Evolutionary conservation across 257 asterid species (phyloP), one percentile per base, ranked within the genome.

Genomic region (Przewalskia tangutica): DNA sequence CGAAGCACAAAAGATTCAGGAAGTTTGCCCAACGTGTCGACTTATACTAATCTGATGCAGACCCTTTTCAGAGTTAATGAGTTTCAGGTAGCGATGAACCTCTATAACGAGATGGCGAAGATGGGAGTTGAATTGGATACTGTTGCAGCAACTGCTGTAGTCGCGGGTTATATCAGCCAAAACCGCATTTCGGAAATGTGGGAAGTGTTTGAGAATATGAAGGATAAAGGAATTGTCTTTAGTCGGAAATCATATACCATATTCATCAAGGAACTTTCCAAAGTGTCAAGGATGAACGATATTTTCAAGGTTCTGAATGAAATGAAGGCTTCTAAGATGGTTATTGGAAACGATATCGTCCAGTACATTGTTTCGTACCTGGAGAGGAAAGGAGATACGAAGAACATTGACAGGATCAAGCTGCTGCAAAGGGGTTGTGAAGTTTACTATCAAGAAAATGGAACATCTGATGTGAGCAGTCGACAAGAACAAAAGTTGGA

Each of bases 11-110:
- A 93, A 86, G 81, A 82, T 17, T 84, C 83, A n/a, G 97, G 92
- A 42, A 85, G 63, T 77, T 60, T 83, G 18, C 90, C 88, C 64
- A 79, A 91, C 3, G 78, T 90, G 79, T 86, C 95, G 46, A 85
- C 90, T 14, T 95, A 86, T 82, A 93, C 97, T 10, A 87, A 86
- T 82, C 80, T 93, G 90, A 89, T 95, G 89, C 97, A 89, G 51
- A 87, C 85, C 84, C 89, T 91, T 76, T 91, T 93, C 88, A 80
- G 79, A 88, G 86, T 77, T 64, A 89, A 92, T 38, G 90, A 93
- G 56, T 90, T 88, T 88, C 87, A 85, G 77, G 89, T 90, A 82
- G 97, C 92, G 60, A 55, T 89, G 67, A 91, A 89, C 76, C 83
- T 95, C 40, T 93, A 91, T 81, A 76, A 85, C 42, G 97, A 92